Percentiles rank a stretch among this genome's conserved stretches.
Conservation (phyloP, 148 eudicot species). For the Silene latifolia region DNA sequence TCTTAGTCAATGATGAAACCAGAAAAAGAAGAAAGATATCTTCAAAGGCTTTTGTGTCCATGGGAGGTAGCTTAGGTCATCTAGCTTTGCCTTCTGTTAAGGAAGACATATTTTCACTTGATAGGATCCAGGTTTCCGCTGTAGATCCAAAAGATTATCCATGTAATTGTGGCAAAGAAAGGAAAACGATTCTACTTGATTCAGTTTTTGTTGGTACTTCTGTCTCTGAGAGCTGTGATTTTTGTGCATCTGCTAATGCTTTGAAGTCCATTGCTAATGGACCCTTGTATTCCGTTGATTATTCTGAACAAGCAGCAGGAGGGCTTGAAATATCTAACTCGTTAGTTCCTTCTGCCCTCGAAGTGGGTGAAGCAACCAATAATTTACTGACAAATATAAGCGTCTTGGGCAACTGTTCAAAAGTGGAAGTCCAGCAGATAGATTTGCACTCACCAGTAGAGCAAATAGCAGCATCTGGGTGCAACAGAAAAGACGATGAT, state of each 20-base stretch:
- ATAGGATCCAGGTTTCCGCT: conserved; percentile 21
- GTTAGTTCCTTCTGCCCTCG: conserved; percentile 8
- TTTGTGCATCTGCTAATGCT: conserved; percentile 14
- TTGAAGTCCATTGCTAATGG: conserved; percentile 1
- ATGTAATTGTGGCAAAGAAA: conserved; percentile 34
- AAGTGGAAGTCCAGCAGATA: conserved; percentile 9
- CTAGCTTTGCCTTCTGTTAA: conserved; percentile 19
- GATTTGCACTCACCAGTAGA: conserved; percentile 16
- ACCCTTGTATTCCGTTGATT: conserved; percentile 15
- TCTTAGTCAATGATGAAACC: conserved; percentile 18
- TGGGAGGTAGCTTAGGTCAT: conserved; percentile 17
- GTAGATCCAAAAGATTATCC: conserved; percentile 24
- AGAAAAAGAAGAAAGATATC: conserved; percentile 23
- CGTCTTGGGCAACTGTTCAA: conserved; percentile 23
- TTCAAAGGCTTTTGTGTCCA: conserved; percentile 16
- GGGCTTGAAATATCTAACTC: conserved; percentile 15
- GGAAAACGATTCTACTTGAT: conserved; percentile 28
- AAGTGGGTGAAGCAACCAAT: conserved; percentile 12
- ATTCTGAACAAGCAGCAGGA: conserved; percentile 15
- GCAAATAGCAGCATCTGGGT: conserved; percentile 12
- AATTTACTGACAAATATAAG: conserved; percentile 20
- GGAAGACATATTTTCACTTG: conserved; percentile 20
- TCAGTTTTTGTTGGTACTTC: conserved; percentile 22
- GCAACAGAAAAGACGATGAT: conserved; percentile 23
- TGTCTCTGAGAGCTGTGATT: conserved; percentile 29